Conservation (phyloP, 2,329 filamentous ascomycete genomes). For the Exophiala calicioides region DNA sequence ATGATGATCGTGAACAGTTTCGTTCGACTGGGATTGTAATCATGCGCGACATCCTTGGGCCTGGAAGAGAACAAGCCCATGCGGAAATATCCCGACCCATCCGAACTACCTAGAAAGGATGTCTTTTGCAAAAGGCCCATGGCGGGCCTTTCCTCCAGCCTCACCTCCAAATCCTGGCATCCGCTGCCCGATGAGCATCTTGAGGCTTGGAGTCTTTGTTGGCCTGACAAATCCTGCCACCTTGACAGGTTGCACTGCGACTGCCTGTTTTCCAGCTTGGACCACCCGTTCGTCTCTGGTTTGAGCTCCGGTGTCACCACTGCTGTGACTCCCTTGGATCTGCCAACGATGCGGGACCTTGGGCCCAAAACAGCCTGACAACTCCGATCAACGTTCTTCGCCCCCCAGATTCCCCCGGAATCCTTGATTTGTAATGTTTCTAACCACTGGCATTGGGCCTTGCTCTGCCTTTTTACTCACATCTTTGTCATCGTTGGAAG, state of each 20-base stretch:
- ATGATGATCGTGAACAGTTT: too few relatives aligned
- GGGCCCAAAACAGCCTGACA: not conserved
- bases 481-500: constrained; percentile 2
- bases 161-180: constrained; percentile 6
- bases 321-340: constrained; percentile 2
- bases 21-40: constrained; percentile 6
- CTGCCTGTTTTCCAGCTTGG: constrained; percentile 24
- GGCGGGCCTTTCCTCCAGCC: constrained; percentile 1
- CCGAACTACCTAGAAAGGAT: not conserved
- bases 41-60: constrained; percentile 1
- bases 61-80: not conserved
- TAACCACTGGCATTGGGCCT: constrained; percentile 15
- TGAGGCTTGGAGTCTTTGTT: constrained; percentile 7
- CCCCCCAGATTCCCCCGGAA: not conserved
- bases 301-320: constrained; percentile 15
- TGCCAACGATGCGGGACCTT: constrained; percentile 3
- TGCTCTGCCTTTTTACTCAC: constrained; percentile 5
- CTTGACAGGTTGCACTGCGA: constrained; percentile 23
- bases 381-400: constrained; percentile 2
- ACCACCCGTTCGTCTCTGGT: constrained; percentile 27
- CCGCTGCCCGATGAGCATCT: not conserved
- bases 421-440: constrained; percentile 20
- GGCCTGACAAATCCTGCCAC: constrained; percentile 27
- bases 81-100: constrained; percentile 10
- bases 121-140: not conserved